Evolutionary conservation across 768 basidiomycete species (phyloP).

Genomic region (Hypsizygus marmoreus): DNA sequence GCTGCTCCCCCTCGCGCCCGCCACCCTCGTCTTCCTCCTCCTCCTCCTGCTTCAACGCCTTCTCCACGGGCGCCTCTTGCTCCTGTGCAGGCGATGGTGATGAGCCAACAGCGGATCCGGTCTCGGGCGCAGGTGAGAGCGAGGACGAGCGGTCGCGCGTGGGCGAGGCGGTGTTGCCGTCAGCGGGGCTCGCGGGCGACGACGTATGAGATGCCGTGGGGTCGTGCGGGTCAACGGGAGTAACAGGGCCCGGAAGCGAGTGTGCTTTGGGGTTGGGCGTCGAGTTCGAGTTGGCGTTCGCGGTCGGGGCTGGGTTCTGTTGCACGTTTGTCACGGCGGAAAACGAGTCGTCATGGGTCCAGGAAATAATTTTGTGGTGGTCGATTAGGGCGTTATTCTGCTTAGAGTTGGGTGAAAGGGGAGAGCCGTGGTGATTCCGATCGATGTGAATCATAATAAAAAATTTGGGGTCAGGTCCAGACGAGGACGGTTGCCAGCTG

Average conservation of each 20-base stretch:
- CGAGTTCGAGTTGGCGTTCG: too few species aligned
- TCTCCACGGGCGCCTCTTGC: slow-evolving; percentile 33
- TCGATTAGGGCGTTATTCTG: slow-evolving; percentile 6
- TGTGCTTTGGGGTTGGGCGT: too few species aligned
- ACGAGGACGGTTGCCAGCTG: too few species aligned
- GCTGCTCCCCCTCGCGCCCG: slow-evolving; percentile 1
- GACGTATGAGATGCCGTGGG: slow-evolving; percentile 23
- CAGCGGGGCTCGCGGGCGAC: slow-evolving; percentile 22
- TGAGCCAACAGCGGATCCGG: slow-evolving; percentile 36
- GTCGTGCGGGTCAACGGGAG: slow-evolving; percentile 22
- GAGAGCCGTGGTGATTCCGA: slow-evolving; percentile 42
- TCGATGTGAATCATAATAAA: slow-evolving; percentile 51
- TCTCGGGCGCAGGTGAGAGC: slow-evolving; percentile 56
- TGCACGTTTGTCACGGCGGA: slow-evolving; percentile 19
- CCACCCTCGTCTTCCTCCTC: slow-evolving; percentile 10
- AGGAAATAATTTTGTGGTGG: slow-evolving; percentile 29
- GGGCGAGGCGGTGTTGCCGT: slow-evolving; percentile 29
- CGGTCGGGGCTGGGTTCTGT: neutral
- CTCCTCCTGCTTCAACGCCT: slow-evolving; percentile 26
- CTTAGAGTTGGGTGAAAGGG: too few species aligned
- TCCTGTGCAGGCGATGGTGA: slow-evolving; percentile 29
- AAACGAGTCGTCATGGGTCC: slow-evolving; percentile 23
- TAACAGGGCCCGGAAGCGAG: slow-evolving; percentile 19
- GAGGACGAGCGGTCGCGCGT: slow-evolving; percentile 53
- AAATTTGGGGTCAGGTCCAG: slow-evolving; percentile 5